Conservation (phyloP, 345 rosid genomes). For the Brassica carinata region DNA sequence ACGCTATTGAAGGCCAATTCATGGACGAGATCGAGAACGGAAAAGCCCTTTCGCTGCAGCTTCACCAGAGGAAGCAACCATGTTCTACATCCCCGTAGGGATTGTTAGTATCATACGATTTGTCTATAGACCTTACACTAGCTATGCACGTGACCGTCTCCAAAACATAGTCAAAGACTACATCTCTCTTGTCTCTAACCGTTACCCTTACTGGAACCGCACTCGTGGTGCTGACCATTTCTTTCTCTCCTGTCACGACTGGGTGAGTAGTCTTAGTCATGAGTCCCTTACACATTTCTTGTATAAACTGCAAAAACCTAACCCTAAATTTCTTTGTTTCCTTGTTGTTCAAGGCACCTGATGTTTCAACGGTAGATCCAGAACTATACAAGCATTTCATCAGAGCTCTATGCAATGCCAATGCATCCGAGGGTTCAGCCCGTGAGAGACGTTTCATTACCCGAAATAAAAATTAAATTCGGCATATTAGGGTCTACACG, state of each 20-base stretch:
- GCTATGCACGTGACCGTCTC: constrained; percentile 43
- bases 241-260: constrained; percentile 65
- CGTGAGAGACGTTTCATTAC: constrained; percentile 62
- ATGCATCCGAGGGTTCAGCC: constrained; percentile 69
- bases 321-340: background rate
- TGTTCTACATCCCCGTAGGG: constrained; percentile 55
- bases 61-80: constrained; percentile 53
- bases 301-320: background rate
- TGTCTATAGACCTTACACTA: constrained; percentile 46
- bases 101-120: constrained; percentile 41
- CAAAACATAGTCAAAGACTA: constrained; percentile 47
- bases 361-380: constrained; percentile 50
- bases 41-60: constrained; percentile 43
- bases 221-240: constrained; percentile 66
- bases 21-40: constrained; percentile 56
- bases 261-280: constrained; percentile 45
- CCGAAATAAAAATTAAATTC: constrained; percentile 45
- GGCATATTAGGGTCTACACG: constrained; percentile 33
- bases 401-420: constrained; percentile 82
- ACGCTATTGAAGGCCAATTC: constrained; percentile 59
- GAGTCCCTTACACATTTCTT: background rate
- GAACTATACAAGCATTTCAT: constrained; percentile 55
- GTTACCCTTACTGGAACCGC: constrained; percentile 67
- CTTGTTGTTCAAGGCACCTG: constrained; percentile 57
- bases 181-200: constrained; percentile 40